Evolutionary conservation across 352 stramenopile species (phyloP), one percentile per base, ranked within the genome.

Genomic region (Globisporangium iwayamae): DNA sequence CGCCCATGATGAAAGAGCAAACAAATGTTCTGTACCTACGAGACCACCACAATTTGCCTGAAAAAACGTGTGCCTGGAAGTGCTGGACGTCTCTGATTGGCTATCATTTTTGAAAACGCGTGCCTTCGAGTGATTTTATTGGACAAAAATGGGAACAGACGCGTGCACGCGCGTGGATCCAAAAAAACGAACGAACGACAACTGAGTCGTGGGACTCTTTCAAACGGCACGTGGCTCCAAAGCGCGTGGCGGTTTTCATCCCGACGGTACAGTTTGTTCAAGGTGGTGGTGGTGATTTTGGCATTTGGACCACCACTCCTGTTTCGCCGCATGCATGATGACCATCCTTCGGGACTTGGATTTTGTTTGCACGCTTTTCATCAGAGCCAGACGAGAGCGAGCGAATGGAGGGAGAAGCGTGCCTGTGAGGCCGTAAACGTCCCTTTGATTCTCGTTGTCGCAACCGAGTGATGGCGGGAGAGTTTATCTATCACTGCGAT

Each of bases 91-190:
- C 1, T 43, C 8, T 39, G 51, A 56, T 56, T 56, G 51, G 51
- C 30, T 28, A 8, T 0, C 8, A 28, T 20, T 2, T 13, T 6
- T 22, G 11, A 10, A 41, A 39, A 56, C 51, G 51, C 30, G 51
- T 56, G 51, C 13, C 51, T 28, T 43, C 16, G 7, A 1, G 30
- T 1, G 2, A 2, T 14, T 0, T 41, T 28, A 43, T 43, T 56
- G 30, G 51, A 6, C 25, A 6, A 56, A 56, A 56, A 16, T 43
- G 30, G 6, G 7, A 1, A 4, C 1, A 14, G 7, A 18, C 51
- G 51, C 51, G 51, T 56, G 51, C 50, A 14, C 9, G 50, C 28
- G 50, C 48, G 48, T 55, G 48, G 47, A 7, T 28, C 32, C 43
- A 48, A n/a, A 22, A 7, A 36, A 36, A 36, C 4, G 7, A 36